A percentile compares a stretch with the other conserved stretches of the same genome.
Conservation (phyloP, 352 stramenopile genomes). For the Globisporangium alternatum region DNA sequence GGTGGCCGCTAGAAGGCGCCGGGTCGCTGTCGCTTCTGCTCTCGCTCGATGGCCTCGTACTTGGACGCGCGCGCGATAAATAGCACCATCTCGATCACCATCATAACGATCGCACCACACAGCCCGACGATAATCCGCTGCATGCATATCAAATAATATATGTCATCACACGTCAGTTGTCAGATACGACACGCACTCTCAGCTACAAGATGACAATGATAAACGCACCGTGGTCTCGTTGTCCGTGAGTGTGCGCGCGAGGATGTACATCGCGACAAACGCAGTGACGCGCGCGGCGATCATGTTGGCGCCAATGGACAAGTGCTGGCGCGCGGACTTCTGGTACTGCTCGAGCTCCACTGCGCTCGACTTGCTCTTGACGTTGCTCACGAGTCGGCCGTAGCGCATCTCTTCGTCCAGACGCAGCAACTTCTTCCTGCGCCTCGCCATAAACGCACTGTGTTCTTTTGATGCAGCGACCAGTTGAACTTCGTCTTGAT, state of each 20-base stretch:
- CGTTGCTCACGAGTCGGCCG: slow-evolving; percentile 66
- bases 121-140: slow-evolving; percentile 68
- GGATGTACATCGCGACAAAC: slow-evolving; percentile 80
- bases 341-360: slow-evolving; percentile 55
- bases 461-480: slow-evolving; percentile 11
- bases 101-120: slow-evolving; percentile 76
- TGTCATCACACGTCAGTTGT: not conserved
- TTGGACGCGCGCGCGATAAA: slow-evolving; percentile 79
- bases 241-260: slow-evolving; percentile 56
- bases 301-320: slow-evolving; percentile 86
- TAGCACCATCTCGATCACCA: slow-evolving; percentile 87
- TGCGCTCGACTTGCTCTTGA: slow-evolving; percentile 44
- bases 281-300: slow-evolving; percentile 74
- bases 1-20: slow-evolving; percentile 27
- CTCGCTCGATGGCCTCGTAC: slow-evolving; percentile 53
- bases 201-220: not conserved
- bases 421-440: slow-evolving; percentile 60
- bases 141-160: not conserved
- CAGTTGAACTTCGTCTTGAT: not conserved
- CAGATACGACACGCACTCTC: slow-evolving; percentile 2
- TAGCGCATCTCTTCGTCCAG: slow-evolving; percentile 83
- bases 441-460: slow-evolving; percentile 39
- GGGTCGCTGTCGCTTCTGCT: slow-evolving; percentile 32
- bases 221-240: slow-evolving; percentile 69
- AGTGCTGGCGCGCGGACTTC: slow-evolving; percentile 67